Evolutionary conservation across 2,329 filamentous ascomycete species (phyloP), one percentile per base, ranked within the genome.

Genomic region (Botryotinia globosa): DNA sequence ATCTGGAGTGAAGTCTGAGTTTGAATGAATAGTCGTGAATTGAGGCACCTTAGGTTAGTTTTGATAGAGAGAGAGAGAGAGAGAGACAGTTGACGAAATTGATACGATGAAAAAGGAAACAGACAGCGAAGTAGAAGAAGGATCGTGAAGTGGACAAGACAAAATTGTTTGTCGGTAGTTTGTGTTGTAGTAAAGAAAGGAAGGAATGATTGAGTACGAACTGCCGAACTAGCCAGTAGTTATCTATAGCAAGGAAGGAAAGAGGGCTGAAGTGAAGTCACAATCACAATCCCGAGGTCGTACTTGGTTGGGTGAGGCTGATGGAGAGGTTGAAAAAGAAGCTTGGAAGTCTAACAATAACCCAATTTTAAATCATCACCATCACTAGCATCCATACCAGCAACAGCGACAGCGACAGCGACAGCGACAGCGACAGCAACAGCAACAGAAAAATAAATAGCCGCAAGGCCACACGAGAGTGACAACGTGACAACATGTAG

Each of bases 21-120:
- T 10, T 39, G 64, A 66, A 39, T 54, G 45, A 39, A 66, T 67
- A 67, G 45, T 39, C 25, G 25, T 22, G 16, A 7, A 25, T 66
- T 54, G 64, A 54, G 61, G 61, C 32, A 64, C 61, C 61, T 45
- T 64, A 64, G 61, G 61, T 64, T 25, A 22, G 37, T 12, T 32
- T 45, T 10, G 45, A n/a, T 3, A 64, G 39, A 64, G 61, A 64
- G 61, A 32, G n/a, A n/a, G n/a, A n/a, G n/a, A n/a, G 7, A 64
- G 39, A 64, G 61, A 64, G 61, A 32, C 39, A 22, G 45, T 37
- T 20, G 25, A 42, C 18, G 42, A 22, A 22, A 37, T 56, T 18
- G n/a, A 56, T 56, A 56, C 18, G 63, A 51, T 37, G 44, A 12
- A 44, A 32, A 64, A 62, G 22, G 59, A 39, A 62, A 59, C 4